Evolutionary conservation across 331 rosid genomes (phyloP).

Genomic region (Rhamnella rubrinervis): DNA sequence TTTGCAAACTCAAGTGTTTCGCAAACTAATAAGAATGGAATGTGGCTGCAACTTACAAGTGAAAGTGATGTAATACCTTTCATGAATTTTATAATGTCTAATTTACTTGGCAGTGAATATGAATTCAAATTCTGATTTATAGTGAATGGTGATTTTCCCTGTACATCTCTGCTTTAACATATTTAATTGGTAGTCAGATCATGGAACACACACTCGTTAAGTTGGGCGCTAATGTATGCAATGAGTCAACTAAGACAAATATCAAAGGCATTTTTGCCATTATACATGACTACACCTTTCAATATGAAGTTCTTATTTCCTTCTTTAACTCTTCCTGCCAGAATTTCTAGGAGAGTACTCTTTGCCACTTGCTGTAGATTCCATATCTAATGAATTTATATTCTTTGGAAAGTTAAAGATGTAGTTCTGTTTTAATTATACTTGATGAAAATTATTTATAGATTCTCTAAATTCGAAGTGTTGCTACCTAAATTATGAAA

Average conservation of each 20-base stretch:
- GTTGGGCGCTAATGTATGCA: conserved; percentile 6
- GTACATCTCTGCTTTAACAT: too few relatives aligned
- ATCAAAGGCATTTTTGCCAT: background rate
- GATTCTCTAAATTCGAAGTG: too few relatives aligned
- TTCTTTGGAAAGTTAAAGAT: background rate
- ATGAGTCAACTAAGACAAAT: conserved; percentile 2
- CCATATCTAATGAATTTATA: background rate
- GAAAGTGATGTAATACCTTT: background rate
- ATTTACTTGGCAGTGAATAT: background rate
- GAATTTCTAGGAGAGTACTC: conserved; percentile 11
- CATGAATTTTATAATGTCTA: background rate
- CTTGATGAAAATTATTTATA: too few relatives aligned
- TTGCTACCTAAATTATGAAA: too few relatives aligned
- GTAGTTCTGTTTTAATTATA: background rate
- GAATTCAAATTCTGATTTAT: too few relatives aligned
- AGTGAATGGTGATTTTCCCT: too few relatives aligned
- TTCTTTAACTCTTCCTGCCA: background rate
- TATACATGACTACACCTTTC: conserved; percentile 1
- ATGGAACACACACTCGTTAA: background rate
- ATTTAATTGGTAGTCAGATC: background rate
- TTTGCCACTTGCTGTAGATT: background rate
- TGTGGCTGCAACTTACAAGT: background rate
- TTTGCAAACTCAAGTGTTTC: conserved; percentile 8
- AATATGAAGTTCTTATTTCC: background rate
- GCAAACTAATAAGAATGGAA: conserved; percentile 2